Base-by-base conservation (phyloP, 2,329 filamentous ascomycete species). In the Pseudonectria foliicola region DNA sequence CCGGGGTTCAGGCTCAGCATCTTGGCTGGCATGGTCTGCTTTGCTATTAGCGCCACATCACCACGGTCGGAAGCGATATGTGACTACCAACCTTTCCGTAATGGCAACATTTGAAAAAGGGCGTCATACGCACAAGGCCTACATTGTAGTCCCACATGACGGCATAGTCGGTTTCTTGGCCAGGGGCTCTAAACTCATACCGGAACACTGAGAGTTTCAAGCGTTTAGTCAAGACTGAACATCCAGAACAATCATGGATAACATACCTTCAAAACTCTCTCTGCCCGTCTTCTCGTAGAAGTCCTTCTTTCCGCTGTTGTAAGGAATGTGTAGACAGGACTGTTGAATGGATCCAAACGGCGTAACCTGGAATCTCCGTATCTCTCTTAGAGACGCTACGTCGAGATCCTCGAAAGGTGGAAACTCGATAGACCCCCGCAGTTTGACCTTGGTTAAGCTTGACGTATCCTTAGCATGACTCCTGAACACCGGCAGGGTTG, bases 131-230 rank as follows among this genome's bases (percentile, higher is more conserved):
- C 43, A 96, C 89, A 21, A 96, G 79, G 7, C 92, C 92, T 42
- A 90, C 78, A 50, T 93, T 90, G 65, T 95, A 95, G 60, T 98
- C 92, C 92, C 92, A 98, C 77, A 95, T 88, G 41, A 96, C 80
- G 1, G 75, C 77, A 57, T 83, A 89, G 34, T 75, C 69, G 43
- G 70, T 72, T 2, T 80, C 72, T 29, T 83, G 75, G 10, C 71
- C 77, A 1, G 84, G 84, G 4, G 82, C 57, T 47, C 70, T 75
- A 67, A 93, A 95, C 25, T 76, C 78, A 60, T 95, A 96, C 35
- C 44, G 45, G 42, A 53, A 52, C 12, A 53, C 49, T 53, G 23
- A 23, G 10, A 12, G 10, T 37, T 27, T 43, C 35, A 43, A 45
- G 38, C 23, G 35, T 34, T 27, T 18, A 37, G 53, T 23, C 10